Evolutionary conservation across 2,329 filamentous ascomycete genomes (phyloP), one percentile per base, ranked within the genome.

Genomic region (Zymoseptoria crescenta): DNA sequence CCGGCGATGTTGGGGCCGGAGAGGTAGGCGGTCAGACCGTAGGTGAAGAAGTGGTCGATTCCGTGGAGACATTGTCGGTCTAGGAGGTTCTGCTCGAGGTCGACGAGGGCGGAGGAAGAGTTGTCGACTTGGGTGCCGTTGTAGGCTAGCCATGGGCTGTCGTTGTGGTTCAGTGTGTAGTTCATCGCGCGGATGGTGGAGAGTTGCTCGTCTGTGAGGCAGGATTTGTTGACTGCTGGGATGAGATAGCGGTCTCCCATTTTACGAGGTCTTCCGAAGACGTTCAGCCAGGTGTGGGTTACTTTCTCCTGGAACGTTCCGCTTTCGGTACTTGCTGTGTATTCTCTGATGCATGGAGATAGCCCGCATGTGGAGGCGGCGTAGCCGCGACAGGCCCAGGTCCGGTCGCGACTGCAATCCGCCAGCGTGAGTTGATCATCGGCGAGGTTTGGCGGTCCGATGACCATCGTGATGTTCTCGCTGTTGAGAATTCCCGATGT

Each of bases 331-430:
- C 52, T 54, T 2, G 52, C 55, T 13, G 29, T 53, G 27, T 58
- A 58, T 2, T 58, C 54, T 13, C 41, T 48, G 2, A 62, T 49
- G 21, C 60, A 60, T 7, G 57, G 60, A 27, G 52, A 56, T 10
- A 60, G 21, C 8, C 52, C 52, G 28, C 55, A 59, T 3, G 35
- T 56, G 1, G 55, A 53, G 6, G 56, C 60, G 4, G 57, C 60
- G 49, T 56, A 54, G 30, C 60, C 55, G 45, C 27, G 28, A 45
- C 60, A 62, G 2, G 55, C 55, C 60, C 58, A 62, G 19, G 49
- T 62, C 2, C 45, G 49, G 29, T 61, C 59, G 54, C 45, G 1
- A 50, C 52, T 52, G 28, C 56, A 48, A 29, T 57, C 56, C 9
- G 35, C 9, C n/a, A 52, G 24, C 4, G 49, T 28, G 19, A 3